These are phyloP conservation scores for Sistotremastrum suecicum DNA, from an alignment of 768 basidiomycete species.

Conservation along the genomic window DNA sequence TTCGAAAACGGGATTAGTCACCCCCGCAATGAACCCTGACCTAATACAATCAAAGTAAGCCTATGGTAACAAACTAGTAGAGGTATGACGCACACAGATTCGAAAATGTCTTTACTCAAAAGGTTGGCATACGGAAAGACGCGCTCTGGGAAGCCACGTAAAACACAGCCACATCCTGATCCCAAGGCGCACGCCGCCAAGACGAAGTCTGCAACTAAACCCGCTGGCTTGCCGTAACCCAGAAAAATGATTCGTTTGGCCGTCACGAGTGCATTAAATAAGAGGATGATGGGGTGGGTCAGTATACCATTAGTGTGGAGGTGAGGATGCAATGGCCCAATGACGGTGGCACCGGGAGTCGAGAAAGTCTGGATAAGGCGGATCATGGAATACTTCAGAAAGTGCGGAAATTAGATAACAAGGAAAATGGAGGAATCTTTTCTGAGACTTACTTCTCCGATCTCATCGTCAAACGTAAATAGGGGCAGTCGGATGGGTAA, in stretches of 20 bases:
- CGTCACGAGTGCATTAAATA: constrained; percentile 93
- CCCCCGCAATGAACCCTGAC: constrained; percentile 90
- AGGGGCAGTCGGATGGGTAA: constrained; percentile 88
- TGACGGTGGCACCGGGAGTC: constrained; percentile 37
- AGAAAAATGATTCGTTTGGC: constrained; percentile 95
- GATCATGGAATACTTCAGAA: constrained; percentile 73
- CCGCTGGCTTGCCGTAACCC: constrained; percentile 80
- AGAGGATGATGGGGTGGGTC: constrained; percentile 88
- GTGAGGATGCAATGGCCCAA: constrained; percentile 78
- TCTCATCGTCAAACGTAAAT: constrained; percentile 83
- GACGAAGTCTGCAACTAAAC: constrained; percentile 82
- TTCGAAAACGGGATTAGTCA: constrained; percentile 95
- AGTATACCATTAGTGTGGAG: constrained; percentile 81
- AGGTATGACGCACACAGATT: constrained; percentile 52
- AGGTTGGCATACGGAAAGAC: constrained; percentile 95
- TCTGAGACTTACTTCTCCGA: constrained; percentile 67
- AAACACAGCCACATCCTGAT: constrained; percentile 72
- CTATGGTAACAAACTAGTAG: constrained; percentile 1
- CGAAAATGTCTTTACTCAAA: constrained; percentile 78
- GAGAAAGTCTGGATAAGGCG: constrained; percentile 80
- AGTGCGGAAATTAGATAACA: background rate
- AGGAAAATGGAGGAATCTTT: constrained; percentile 6
- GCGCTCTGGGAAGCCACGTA: constrained; percentile 80
- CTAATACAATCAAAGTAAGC: constrained; percentile 22
- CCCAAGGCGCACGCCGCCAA: constrained; percentile 89